phyloP scores from a whole-genome alignment of 176 grass and related monocot genomes.

The Tuctoria greenei region DNA sequence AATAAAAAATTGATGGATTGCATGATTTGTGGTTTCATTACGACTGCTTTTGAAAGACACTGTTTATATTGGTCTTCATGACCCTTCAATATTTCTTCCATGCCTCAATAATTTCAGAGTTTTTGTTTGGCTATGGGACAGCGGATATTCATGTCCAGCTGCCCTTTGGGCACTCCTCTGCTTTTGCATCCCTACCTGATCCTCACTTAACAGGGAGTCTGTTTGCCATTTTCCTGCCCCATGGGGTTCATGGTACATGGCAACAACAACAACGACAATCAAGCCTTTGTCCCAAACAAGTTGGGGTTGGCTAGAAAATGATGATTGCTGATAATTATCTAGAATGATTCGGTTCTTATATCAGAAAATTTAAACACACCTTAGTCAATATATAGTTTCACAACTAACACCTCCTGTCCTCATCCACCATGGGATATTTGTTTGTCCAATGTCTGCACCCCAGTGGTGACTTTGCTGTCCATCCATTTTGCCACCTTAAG shows the following conservation, averaged over 20 bases:
- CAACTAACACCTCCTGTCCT: neutral
- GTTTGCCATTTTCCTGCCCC: neutral
- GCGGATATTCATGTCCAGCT: neutral
- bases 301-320: no score
- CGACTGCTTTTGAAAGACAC: neutral
- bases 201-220: neutral
- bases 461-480: neutral
- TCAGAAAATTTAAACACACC: neutral
- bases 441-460: neutral
- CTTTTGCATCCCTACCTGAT: no score
- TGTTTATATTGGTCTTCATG: neutral
- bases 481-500: neutral
- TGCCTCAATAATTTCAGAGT: neutral
- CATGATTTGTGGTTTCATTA: neutral
- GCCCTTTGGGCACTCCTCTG: neutral
- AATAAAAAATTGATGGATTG: neutral
- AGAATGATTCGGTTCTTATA: neutral
- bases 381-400: neutral
- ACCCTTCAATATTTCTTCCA: neutral
- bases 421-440: neutral
- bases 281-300: no score
- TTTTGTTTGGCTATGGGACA: neutral
- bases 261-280: no score
- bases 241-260: neutral
- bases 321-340: no score